These are phyloP conservation scores for Globisporangium ultimum DNA, from an alignment of 352 stramenopile genomes.

Conservation along the genomic window DNA sequence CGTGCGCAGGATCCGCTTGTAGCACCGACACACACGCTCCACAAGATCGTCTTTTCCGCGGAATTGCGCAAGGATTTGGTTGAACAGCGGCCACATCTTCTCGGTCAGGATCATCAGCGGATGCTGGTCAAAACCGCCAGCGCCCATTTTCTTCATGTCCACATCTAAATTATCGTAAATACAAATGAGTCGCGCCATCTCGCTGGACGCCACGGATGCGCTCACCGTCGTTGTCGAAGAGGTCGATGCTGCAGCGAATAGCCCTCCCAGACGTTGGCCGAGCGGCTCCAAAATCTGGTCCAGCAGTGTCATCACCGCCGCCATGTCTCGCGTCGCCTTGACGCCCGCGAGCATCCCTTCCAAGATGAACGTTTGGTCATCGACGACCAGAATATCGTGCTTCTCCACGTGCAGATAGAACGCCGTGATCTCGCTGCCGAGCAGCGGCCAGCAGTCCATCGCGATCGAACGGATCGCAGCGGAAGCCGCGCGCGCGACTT, in stretches of 20 bases:
- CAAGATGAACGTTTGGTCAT: constrained; percentile 84
- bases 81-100: constrained; percentile 75
- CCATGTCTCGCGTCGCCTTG: constrained; percentile 39
- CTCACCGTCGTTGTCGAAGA: constrained; percentile 24
- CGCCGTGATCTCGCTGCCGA: constrained; percentile 60
- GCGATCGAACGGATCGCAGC: constrained; percentile 69
- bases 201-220: constrained; percentile 39
- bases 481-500: constrained; percentile 67
- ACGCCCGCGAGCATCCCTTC: constrained; percentile 74
- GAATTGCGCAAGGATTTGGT: constrained; percentile 79
- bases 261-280: constrained; percentile 35
- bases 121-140: constrained; percentile 7
- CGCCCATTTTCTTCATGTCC: constrained; percentile 20
- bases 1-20: constrained; percentile 84
- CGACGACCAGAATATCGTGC: constrained; percentile 59
- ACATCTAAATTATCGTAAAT: constrained; percentile 78
- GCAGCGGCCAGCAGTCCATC: constrained; percentile 71
- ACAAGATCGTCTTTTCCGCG: constrained; percentile 71
- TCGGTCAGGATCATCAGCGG: constrained; percentile 74
- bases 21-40: constrained; percentile 79
- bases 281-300: constrained; percentile 71
- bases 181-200: constrained; percentile 79
- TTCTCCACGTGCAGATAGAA: constrained; percentile 82
- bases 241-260: constrained; percentile 39
- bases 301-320: constrained; percentile 41